Evolutionary conservation across 495 filamentous ascomycete species (phyloP), one percentile per base, ranked within the genome.

Genomic region (Apiosordaria backusii): DNA sequence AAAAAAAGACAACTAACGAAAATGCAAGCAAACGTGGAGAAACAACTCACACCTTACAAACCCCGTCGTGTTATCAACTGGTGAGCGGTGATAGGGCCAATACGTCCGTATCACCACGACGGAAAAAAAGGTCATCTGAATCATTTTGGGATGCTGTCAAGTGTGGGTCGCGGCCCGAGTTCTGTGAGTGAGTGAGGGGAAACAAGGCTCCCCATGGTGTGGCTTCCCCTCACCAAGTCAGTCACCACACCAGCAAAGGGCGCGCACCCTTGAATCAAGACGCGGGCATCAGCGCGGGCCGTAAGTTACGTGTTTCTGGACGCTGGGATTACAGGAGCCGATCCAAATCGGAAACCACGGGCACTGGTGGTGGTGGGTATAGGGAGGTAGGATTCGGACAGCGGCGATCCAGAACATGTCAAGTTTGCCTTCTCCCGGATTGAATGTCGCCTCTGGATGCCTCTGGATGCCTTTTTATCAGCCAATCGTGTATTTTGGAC

Each of bases 41-140:
- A 45, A 45, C 35, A 45, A 13, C n/a, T n/a, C n/a, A n/a, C 35
- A 45, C 1, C 35, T 45, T 45, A 29, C 27, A 29, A 29, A 29
- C 27, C 29, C 29, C 29, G 29, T n/a, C 29, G 5, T 35, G 29
- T 35, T 35, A n/a, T 35, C 29, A 10, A 35, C 29, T 35, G 29
- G 6, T 4, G 29, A 35, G 35, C 35, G 35, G 35, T 45, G 10
- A 18, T 45, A 45, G 35, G 35, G 16, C 35, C 10, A 23, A 21
- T 24, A 57, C 23, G 53, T 57, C 9, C 23, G 53, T 57, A 57
- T 57, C 53, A 22, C 53, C 18, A 57, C n/a, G n/a, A n/a, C n/a
- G n/a, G n/a, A n/a, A 57, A 57, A 59, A 27, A 25, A 60, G 57
- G 57, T 60, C 57, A 60, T 60, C 57, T 60, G 57, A 60, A 60